Evolutionary conservation across 108 stramenopile genomes (phyloP).

Genomic region (Skeletonema potamos): DNA sequence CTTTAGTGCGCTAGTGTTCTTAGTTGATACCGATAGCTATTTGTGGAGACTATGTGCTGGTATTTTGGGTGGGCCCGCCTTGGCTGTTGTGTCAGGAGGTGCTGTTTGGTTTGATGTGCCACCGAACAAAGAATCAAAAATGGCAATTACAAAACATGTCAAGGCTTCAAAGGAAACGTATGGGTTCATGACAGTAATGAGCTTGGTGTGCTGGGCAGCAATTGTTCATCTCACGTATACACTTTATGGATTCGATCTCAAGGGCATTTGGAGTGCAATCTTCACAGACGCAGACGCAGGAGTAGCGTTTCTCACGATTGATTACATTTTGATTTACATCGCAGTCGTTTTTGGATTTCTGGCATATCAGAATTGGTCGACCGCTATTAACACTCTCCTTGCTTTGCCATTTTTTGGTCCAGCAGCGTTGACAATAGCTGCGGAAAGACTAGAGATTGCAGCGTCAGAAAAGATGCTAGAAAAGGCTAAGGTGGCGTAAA

Average conservation of each 20-base stretch:
- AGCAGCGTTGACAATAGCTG: neutral
- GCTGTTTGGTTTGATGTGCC: no score
- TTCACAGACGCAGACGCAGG: conserved; percentile 33
- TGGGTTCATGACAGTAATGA: conserved; percentile 1
- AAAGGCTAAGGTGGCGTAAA: neutral
- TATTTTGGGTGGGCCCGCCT: conserved; percentile 44
- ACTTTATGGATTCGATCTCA: conserved; percentile 15
- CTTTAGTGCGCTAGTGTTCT: conserved; percentile 25
- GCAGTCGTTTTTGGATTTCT: conserved; percentile 10
- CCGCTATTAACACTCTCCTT: conserved; percentile 22
- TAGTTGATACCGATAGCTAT: conserved; percentile 5
- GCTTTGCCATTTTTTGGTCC: conserved; percentile 41
- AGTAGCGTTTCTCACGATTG: conserved; percentile 48
- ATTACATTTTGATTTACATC: conserved; percentile 27
- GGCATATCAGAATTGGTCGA: conserved; percentile 11
- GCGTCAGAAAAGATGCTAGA: neutral
- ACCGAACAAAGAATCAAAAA: no score
- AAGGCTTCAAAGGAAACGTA: neutral
- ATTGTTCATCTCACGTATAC: conserved; percentile 11
- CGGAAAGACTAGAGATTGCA: neutral
- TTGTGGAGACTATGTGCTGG: conserved; percentile 44
- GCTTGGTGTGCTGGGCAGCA: conserved; percentile 20
- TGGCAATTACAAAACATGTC: conserved; percentile 6
- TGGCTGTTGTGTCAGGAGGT: conserved; percentile 8
- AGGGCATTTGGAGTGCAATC: conserved; percentile 28